Percentiles rank a stretch among this genome's conserved stretches.
Evolutionary conservation across 2,329 filamentous ascomycete species (phyloP).

Genomic region (Achaetomium macrosporum): DNA sequence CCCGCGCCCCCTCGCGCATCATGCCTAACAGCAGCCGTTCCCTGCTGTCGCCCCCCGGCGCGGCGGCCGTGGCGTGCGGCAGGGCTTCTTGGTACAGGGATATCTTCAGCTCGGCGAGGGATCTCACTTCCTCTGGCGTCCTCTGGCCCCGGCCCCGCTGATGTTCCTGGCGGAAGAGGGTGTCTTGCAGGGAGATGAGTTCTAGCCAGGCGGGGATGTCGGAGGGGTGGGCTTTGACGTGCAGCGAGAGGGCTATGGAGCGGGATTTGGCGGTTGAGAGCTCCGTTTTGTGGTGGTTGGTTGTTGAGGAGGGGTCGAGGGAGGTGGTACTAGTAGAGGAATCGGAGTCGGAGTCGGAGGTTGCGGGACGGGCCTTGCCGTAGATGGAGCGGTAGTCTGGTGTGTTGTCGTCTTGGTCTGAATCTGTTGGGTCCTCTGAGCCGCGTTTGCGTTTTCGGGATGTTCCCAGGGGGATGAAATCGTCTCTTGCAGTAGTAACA

Average conservation of each 20-base stretch:
- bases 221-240: constrained; percentile 58
- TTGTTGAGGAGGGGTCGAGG: constrained; percentile 35
- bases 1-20: constrained; percentile 65
- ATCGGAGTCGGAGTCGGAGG: constrained; percentile 18
- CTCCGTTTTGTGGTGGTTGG: constrained; percentile 26
- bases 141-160: constrained; percentile 29
- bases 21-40: constrained; percentile 60
- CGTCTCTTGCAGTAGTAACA: constrained; percentile 26
- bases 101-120: constrained; percentile 72
- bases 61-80: constrained; percentile 42
- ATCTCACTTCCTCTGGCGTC: constrained; percentile 51
- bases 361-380: constrained; percentile 42
- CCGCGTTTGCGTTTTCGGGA: constrained; percentile 39
- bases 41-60: constrained; percentile 35
- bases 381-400: constrained; percentile 62
- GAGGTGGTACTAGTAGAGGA: constrained; percentile 15
- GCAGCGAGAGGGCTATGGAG: constrained; percentile 57
- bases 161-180: constrained; percentile 51
- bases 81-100: constrained; percentile 76
- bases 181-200: constrained; percentile 73
- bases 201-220: constrained; percentile 70
- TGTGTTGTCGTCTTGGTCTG: constrained; percentile 27
- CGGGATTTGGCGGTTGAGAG: constrained; percentile 41
- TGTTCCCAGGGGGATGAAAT: constrained; percentile 44
- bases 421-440: too few relatives aligned